phyloP scores from a whole-genome alignment of 805 yeast genomes.

The Lachancea waltii region DNA sequence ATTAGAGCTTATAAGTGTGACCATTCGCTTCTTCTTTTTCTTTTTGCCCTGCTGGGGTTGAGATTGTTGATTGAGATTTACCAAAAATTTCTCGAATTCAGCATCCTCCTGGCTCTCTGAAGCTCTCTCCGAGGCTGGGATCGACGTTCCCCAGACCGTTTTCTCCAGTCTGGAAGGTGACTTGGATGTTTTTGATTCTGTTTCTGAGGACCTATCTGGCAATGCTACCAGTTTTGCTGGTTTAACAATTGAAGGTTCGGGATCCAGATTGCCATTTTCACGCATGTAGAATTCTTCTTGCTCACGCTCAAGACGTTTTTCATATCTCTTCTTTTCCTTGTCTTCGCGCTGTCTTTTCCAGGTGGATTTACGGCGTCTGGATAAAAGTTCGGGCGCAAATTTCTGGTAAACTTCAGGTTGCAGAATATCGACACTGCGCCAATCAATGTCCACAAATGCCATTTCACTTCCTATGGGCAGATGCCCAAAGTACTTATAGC shows the following conservation, averaged over 20 bases:
- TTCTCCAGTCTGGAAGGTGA: conserved; percentile 34
- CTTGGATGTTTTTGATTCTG: too few relatives aligned
- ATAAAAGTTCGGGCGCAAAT: conserved; percentile 50
- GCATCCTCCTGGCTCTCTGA: conserved; percentile 36
- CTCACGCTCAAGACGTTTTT: conserved; percentile 50
- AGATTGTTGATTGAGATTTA: conserved; percentile 44
- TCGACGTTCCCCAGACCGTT: conserved; percentile 73
- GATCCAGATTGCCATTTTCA: conserved; percentile 43
- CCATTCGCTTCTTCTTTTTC: conserved; percentile 44
- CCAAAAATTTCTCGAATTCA: conserved; percentile 45
- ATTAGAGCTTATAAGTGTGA: conserved; percentile 8
- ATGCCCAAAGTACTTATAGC: conserved; percentile 70
- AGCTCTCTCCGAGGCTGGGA: conserved; percentile 28
- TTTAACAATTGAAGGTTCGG: conserved; percentile 1
- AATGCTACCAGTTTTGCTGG: conserved; percentile 1
- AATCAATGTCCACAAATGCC: conserved; percentile 79
- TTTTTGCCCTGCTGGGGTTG: conserved; percentile 36
- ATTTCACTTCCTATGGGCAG: conserved; percentile 80
- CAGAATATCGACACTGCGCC: conserved; percentile 47
- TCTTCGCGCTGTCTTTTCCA: conserved; percentile 55
- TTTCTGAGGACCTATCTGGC: too few relatives aligned
- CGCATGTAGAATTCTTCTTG: conserved; percentile 52
- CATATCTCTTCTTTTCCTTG: conserved; percentile 47
- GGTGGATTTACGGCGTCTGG: conserved; percentile 46
- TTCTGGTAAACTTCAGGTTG: conserved; percentile 39